phyloP scores from a whole-genome alignment of 2,329 filamentous ascomycete genomes.

The Fusarium sp. region DNA sequence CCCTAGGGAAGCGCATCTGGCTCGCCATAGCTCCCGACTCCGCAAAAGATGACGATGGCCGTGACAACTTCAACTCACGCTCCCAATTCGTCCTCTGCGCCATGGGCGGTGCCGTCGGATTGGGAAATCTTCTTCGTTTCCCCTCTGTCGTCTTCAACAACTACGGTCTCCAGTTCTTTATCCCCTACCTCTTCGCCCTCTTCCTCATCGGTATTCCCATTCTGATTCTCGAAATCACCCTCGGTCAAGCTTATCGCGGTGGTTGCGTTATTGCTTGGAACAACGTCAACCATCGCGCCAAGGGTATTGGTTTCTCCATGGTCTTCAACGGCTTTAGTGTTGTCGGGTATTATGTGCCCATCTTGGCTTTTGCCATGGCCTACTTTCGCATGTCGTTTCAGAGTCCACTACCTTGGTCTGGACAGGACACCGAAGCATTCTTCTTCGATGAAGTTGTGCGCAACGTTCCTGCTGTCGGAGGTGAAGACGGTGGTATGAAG shows the following conservation, averaged over 20 bases:
- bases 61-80: conserved; percentile 44
- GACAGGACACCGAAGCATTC: background rate
- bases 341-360: conserved; percentile 65
- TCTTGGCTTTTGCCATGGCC: conserved; percentile 66
- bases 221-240: conserved; percentile 68
- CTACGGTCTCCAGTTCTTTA: conserved; percentile 66
- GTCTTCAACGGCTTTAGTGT: conserved; percentile 63
- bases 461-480: conserved; percentile 5
- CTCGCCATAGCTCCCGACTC: conserved; percentile 39
- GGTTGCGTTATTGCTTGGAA: conserved; percentile 62
- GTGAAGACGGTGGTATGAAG: background rate
- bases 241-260: conserved; percentile 71
- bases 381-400: conserved; percentile 65
- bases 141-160: conserved; percentile 68
- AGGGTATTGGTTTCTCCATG: conserved; percentile 62
- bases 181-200: conserved; percentile 61
- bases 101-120: conserved; percentile 63
- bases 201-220: conserved; percentile 61
- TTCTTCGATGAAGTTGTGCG: conserved; percentile 51
- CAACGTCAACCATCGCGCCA: conserved; percentile 60
- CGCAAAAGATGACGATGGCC: conserved; percentile 42
- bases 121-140: conserved; percentile 66
- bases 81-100: conserved; percentile 45
- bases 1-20: conserved; percentile 31
- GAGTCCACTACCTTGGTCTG: conserved; percentile 63